A percentile compares a stretch with the other conserved stretches of the same genome.
Conservation (phyloP, 140 eudicot genomes). For the Cichorium intybus region DNA sequence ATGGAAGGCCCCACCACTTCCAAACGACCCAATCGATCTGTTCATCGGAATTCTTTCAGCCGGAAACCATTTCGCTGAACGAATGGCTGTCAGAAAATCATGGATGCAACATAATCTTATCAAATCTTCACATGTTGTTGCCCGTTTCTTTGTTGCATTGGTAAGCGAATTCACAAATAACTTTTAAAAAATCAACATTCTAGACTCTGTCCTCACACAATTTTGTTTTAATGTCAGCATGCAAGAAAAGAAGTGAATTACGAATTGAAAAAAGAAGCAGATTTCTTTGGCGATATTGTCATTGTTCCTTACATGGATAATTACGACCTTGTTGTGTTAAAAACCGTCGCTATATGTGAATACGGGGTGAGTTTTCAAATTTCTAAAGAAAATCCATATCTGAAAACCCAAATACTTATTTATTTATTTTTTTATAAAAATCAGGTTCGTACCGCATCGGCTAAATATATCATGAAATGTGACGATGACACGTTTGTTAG, state of each 20-base stretch:
- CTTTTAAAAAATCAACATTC: neutral
- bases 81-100: slow-evolving; percentile 97
- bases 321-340: slow-evolving; percentile 89
- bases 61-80: slow-evolving; percentile 93
- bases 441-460: slow-evolving; percentile 73
- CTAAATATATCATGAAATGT: slow-evolving; percentile 88
- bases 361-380: slow-evolving; percentile 64
- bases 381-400: no score
- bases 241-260: slow-evolving; percentile 81
- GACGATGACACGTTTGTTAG: slow-evolving; percentile 96
- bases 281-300: slow-evolving; percentile 85
- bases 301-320: slow-evolving; percentile 95
- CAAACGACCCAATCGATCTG: slow-evolving; percentile 63
- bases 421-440: neutral
- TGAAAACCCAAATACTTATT: no score
- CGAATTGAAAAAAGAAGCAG: slow-evolving; percentile 90
- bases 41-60: slow-evolving; percentile 93
- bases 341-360: slow-evolving; percentile 88
- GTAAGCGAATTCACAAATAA: slow-evolving; percentile 33
- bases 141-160: slow-evolving; percentile 97
- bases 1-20: slow-evolving; percentile 85
- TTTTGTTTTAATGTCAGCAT: slow-evolving; percentile 48
- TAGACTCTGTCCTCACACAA: neutral
- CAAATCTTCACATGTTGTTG: slow-evolving; percentile 63
- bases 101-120: slow-evolving; percentile 92